Percentiles rank a stretch among this genome's conserved stretches.
Conservation (phyloP, 192 early-diverging fungal species). For the Funneliformis mosseae region DNA sequence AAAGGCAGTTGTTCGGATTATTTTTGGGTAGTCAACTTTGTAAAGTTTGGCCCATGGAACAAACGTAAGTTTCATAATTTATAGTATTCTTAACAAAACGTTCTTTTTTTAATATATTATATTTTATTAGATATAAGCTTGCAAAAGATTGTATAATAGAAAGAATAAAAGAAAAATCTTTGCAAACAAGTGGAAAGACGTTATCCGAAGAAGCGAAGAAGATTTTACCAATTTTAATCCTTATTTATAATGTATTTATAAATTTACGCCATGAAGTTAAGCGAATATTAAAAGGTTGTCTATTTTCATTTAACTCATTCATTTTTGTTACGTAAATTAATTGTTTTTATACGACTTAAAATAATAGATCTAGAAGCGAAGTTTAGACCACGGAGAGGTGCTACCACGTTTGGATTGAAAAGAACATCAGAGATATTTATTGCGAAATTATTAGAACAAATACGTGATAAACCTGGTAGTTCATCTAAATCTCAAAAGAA, state of each 20-base stretch:
- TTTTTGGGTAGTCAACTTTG: conserved; percentile 8
- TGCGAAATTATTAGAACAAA: background rate
- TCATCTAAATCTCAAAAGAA: background rate
- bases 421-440: background rate
- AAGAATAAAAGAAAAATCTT: background rate
- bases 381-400: background rate
- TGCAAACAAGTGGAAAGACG: background rate
- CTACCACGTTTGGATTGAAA: background rate
- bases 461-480: background rate
- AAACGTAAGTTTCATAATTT: conserved; percentile 11
- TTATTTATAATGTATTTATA: background rate
- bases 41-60: conserved; percentile 24
- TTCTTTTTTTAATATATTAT: too few species aligned
- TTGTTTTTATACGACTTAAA: background rate
- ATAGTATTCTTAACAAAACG: background rate
- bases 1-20: conserved; percentile 21
- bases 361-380: background rate
- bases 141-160: background rate
- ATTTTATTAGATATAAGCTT: conserved; percentile 6
- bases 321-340: background rate
- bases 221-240: conserved; percentile 1
- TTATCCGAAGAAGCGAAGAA: background rate
- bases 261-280: background rate
- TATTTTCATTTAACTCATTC: background rate
- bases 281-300: background rate